Conservation (phyloP, 2,329 filamentous ascomycete genomes). For the Claviceps sorghi region DNA sequence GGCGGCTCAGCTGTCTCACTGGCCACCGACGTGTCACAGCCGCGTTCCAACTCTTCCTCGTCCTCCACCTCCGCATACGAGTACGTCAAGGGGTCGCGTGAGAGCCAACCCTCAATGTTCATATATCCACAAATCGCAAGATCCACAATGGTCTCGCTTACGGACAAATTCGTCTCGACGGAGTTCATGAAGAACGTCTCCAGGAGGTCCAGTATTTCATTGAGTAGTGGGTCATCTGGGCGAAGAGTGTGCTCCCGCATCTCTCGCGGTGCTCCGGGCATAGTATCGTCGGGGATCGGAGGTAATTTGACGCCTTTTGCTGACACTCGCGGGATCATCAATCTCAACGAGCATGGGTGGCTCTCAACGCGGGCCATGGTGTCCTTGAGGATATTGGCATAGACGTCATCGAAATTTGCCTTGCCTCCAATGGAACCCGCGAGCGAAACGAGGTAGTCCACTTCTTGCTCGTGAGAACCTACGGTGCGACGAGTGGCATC, state of each 20-base stretch:
- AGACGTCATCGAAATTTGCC: constrained; percentile 57
- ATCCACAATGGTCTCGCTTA: constrained; percentile 72
- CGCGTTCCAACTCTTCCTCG: constrained; percentile 15
- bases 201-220: constrained; percentile 55
- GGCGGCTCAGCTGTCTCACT: constrained; percentile 3
- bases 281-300: constrained; percentile 31
- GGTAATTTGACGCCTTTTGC: constrained; percentile 43
- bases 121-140: constrained; percentile 75
- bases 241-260: constrained; percentile 47
- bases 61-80: constrained; percentile 31
- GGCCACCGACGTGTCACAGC: constrained; percentile 4
- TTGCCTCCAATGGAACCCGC: constrained; percentile 55
- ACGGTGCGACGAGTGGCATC: constrained; percentile 47
- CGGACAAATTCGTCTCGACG: constrained; percentile 75
- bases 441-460: constrained; percentile 55
- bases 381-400: constrained; percentile 58
- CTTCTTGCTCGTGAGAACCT: constrained; percentile 60
- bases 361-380: constrained; percentile 53
- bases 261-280: constrained; percentile 46
- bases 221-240: constrained; percentile 47
- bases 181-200: constrained; percentile 78
- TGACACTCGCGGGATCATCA: constrained; percentile 48
- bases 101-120: constrained; percentile 77
- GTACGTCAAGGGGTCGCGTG: constrained; percentile 54
- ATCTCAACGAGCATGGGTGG: constrained; percentile 56